A percentile compares a stretch with the other conserved stretches of the same genome.
phyloP scores from a whole-genome alignment of 345 rosid species.

The Litchi chinensis region DNA sequence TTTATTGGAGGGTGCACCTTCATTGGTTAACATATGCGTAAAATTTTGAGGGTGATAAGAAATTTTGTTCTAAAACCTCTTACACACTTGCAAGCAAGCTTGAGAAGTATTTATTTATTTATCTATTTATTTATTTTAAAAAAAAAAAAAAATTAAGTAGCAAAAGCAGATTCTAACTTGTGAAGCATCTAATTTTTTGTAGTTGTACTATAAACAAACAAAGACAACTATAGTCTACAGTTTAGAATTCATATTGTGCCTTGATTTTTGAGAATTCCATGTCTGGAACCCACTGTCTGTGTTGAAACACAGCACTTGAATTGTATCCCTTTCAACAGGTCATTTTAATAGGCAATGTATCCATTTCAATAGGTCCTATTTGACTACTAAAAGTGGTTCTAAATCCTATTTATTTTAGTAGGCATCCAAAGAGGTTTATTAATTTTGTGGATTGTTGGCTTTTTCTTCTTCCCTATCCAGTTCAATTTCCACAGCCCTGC shows the following conservation, averaged over 20 bases:
- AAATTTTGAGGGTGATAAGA: no score
- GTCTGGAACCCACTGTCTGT: background rate
- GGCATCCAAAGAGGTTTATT: background rate
- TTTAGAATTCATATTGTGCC: background rate
- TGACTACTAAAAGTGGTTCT: background rate
- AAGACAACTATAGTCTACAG: no score
- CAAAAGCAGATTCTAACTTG: no score
- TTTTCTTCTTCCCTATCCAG: constrained; percentile 27
- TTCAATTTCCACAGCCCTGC: constrained; percentile 59
- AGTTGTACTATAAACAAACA: no score
- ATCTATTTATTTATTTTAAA: no score
- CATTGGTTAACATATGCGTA: no score
- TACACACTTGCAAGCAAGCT: no score
- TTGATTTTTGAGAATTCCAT: background rate
- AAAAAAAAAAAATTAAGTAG: no score
- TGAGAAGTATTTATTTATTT: no score
- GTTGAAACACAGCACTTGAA: background rate
- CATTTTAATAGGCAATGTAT: background rate
- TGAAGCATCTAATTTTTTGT: no score
- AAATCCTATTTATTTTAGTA: background rate
- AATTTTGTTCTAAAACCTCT: no score
- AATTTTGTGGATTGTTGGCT: background rate
- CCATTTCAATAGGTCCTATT: background rate
- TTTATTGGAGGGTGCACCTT: no score
- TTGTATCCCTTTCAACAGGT: background rate